These are phyloP conservation scores for Solanum habrochaites DNA, from an alignment of 257 asterid species.

Conservation along the genomic window DNA sequence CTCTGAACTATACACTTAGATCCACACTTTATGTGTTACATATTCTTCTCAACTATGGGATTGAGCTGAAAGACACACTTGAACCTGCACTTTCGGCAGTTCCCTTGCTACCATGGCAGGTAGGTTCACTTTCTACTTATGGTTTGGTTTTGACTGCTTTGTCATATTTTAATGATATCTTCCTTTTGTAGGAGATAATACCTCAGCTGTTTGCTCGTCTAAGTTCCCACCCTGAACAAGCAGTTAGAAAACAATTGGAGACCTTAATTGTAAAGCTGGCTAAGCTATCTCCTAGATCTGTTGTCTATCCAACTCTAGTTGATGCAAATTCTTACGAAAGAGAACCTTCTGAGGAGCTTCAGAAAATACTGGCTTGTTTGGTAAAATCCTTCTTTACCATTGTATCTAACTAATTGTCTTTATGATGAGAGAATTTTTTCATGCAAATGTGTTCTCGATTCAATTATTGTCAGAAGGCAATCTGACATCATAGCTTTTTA, in stretches of 20 bases:
- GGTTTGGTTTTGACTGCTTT: conserved; percentile 5
- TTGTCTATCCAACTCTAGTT: conserved; percentile 90
- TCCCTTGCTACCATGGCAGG: conserved; percentile 99
- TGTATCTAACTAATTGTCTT: conserved; percentile 2
- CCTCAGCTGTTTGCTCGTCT: conserved; percentile 93
- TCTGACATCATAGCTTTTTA: neutral
- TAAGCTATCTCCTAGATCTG: conserved; percentile 85
- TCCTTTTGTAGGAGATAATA: conserved; percentile 66
- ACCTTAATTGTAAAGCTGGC: conserved; percentile 78
- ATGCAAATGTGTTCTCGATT: neutral
- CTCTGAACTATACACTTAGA: conserved; percentile 64
- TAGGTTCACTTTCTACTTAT: conserved; percentile 15
- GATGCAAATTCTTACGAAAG: conserved; percentile 79
- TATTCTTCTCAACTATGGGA: conserved; percentile 88
- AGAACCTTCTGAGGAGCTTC: conserved; percentile 90
- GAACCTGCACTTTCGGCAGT: conserved; percentile 74
- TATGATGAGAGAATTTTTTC: neutral
- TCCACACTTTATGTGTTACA: conserved; percentile 71
- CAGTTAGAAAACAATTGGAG: conserved; percentile 79
- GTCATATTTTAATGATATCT: conserved; percentile 23
- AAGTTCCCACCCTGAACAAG: conserved; percentile 88
- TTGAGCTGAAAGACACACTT: conserved; percentile 69
- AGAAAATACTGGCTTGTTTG: conserved; percentile 73
- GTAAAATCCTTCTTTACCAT: conserved; percentile 24
- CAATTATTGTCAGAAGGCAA: neutral